These are phyloP conservation scores for Cystofilobasidium bisporidii DNA, from an alignment of 768 basidiomycete genomes.

Conservation along the genomic window DNA sequence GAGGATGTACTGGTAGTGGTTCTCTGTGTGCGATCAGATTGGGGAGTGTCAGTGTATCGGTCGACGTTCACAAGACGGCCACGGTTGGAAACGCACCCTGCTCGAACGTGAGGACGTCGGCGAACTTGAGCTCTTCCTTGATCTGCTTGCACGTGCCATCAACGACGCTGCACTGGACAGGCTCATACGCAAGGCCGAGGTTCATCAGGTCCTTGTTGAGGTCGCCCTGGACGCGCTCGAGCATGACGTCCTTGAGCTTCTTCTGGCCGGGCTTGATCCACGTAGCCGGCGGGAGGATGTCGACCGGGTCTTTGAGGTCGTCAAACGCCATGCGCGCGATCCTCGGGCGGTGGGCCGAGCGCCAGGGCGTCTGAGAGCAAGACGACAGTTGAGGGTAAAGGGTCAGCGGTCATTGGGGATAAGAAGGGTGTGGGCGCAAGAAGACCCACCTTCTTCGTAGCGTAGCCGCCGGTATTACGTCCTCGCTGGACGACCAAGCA, in stretches of 20 bases:
- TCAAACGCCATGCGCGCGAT: conserved; percentile 30
- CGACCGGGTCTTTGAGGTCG: conserved; percentile 5
- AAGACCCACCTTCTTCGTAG: neutral
- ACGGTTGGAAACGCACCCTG: conserved; percentile 13
- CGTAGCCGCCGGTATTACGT: conserved; percentile 33
- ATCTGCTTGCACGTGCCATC: conserved; percentile 35
- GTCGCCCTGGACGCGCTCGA: neutral
- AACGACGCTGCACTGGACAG: conserved; percentile 30
- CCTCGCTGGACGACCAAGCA: conserved; percentile 29
- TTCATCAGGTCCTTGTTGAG: conserved; percentile 30
- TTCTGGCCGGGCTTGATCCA: neutral
- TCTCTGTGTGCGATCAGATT: conserved; percentile 4
- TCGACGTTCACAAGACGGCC: too few relatives aligned
- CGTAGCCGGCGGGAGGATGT: conserved; percentile 18
- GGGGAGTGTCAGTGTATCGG: too few relatives aligned
- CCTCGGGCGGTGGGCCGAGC: conserved; percentile 35
- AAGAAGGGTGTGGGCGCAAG: too few relatives aligned
- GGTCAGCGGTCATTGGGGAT: too few relatives aligned
- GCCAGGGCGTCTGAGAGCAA: conserved; percentile 36
- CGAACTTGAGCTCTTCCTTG: conserved; percentile 17
- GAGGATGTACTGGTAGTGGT: conserved; percentile 21
- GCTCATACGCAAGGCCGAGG: conserved; percentile 32
- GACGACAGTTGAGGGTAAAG: neutral
- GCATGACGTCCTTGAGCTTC: neutral
- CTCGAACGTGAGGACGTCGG: conserved; percentile 18